Base-by-base conservation (phyloP, 345 rosid genomes). In the Pistacia vera region DNA sequence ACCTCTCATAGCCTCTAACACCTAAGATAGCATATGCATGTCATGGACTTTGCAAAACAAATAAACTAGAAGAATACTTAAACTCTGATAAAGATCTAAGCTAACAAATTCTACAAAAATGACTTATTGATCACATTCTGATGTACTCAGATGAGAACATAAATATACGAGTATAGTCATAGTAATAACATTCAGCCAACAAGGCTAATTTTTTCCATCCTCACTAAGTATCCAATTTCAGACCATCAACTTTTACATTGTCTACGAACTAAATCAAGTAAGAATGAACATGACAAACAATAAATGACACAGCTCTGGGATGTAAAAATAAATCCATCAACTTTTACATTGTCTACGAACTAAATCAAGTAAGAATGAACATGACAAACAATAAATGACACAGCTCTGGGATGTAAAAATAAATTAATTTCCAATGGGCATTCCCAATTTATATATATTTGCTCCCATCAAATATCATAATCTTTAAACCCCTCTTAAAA, bases 1-100 rank as follows among this genome's bases (percentile, higher is more conserved):
- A 81, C 86, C 85, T 87, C 85, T 96, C 85, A 96, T 91, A 56
- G 98, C 99, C 85, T 92, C 99, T 77, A 96, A 84, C 66, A 93
- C 99, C 99, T 96, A 75, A 76, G 72, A 78, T 60, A 83, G 80
- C 46, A 81, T 25, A 62, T 67, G 59, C 68, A 65, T 18, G 62
- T 56, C 41, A 77, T 57, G 67, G 28, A 51, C 60, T 67, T 77
- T 46, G 44, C 56, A 71, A 25, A 35, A 72, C 28, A 76, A 65
- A 22, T 30, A 67, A 60, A 52, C 44, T 30, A 20, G 54, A 36
- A 73, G 38, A 61, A 51, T n/a, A 3, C 11, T 70, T 38, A 17
- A 70, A 57, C 38, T 28, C n/a, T 5, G 30, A 67, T 9, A 68
- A 68, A 49, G 44, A 17, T 22, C 20, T 14, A 65, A 65, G 44